Base-by-base conservation (phyloP, 352 stramenopile species). In the Pythium biforme region DNA sequence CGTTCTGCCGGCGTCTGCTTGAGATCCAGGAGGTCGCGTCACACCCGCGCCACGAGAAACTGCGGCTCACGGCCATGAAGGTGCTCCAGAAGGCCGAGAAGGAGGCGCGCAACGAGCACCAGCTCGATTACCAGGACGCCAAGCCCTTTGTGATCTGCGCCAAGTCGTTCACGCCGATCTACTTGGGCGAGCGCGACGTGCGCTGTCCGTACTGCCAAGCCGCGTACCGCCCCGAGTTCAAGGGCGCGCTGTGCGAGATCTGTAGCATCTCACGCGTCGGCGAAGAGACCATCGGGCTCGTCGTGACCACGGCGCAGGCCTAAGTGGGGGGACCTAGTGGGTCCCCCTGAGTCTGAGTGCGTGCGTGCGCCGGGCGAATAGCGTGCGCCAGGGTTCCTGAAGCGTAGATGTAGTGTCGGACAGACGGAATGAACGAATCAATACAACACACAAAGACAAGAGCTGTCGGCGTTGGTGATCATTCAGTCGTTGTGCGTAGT, bases 51-150 rank as follows among this genome's bases (percentile, higher is more conserved):
- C 97, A 95, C 68, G 94, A 99, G 75, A 96, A 99, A 70, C 82
- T 99, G 22, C 89, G 92, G 48, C 74, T 95, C 57, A 99, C 99
- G 70, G 86, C 83, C 9, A 92, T 89, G 45, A 99, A 99, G 79
- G 96, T 99, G 26, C 81, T 99, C 55, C 90, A 98, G 77, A 99
- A 99, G 77, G 97, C 90, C 55, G 97, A 99, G 79, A 96, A 99
- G 77, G 97, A 99, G 73, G 97, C 94, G 47, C 90, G 97, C 48
- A 99, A 99, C 76, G 97, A 99, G 62, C 85, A 98, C 64, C 83
- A 95, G 64, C 81, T 99, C 25, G 95, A 99, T 59, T 99, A 99
- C 75, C 96, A 99, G 64, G 95, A 99, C 74, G 88, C 88, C 48
- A 98, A 98, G 73, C 81, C 92, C 5, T 99, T 99, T 71, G 81